A percentile compares a stretch with the other conserved stretches of the same genome.
These are phyloP conservation scores for Corylus avellana DNA, from an alignment of 306 rosid genomes.

Conservation along the genomic window DNA sequence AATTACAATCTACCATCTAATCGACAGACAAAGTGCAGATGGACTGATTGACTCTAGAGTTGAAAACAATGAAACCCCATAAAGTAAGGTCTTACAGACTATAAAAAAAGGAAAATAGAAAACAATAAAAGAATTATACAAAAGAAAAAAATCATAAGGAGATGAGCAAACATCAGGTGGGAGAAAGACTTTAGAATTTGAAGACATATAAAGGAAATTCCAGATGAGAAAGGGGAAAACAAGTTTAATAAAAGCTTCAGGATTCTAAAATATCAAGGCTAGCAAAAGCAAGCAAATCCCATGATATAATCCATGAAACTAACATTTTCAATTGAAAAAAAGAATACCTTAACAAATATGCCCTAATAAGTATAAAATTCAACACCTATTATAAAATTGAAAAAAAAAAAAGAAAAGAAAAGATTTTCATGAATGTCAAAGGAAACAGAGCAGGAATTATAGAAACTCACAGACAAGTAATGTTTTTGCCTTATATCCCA, in stretches of 20 bases:
- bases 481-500: constrained; percentile 70
- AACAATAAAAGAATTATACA: too few species aligned
- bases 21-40: too few species aligned
- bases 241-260: background rate
- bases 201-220: too few species aligned
- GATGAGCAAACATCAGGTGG: too few species aligned
- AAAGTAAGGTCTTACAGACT: too few species aligned
- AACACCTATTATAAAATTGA: background rate
- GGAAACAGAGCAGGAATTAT: background rate
- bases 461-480: constrained; percentile 64
- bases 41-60: too few species aligned
- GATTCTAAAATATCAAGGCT: background rate
- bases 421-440: too few species aligned
- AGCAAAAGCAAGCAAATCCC: background rate
- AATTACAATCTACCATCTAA: too few species aligned
- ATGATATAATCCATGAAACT: background rate
- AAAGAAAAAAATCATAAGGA: too few species aligned
- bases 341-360: background rate
- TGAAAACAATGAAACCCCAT: too few species aligned
- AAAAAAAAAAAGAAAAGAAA: background rate
- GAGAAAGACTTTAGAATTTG: too few species aligned
- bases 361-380: background rate
- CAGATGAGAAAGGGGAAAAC: background rate
- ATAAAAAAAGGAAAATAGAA: too few species aligned
- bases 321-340: background rate